These are phyloP conservation scores for Amaranthus palmeri DNA, from an alignment of 148 eudicot genomes.

Conservation along the genomic window DNA sequence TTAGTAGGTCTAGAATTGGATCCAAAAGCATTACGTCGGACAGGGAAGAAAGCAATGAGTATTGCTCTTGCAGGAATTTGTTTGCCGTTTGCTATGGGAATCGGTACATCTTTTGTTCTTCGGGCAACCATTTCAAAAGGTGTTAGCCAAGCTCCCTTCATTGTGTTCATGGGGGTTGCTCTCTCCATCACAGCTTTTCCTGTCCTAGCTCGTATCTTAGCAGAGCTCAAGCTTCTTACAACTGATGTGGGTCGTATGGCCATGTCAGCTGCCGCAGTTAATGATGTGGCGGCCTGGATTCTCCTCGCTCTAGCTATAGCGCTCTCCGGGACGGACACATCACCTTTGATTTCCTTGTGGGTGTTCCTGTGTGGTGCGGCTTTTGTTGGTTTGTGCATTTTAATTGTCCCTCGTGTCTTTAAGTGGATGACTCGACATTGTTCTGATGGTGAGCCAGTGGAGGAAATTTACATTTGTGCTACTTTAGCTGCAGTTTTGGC, in stretches of 20 bases:
- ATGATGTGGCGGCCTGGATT: constrained; percentile 87
- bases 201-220: constrained; percentile 78
- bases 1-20: constrained; percentile 78
- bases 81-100: constrained; percentile 64
- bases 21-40: constrained; percentile 48
- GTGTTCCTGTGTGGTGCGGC: constrained; percentile 50
- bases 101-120: constrained; percentile 62
- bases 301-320: constrained; percentile 79
- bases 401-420: constrained; percentile 53
- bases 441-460: constrained; percentile 74
- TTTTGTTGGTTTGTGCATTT: constrained; percentile 39
- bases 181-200: constrained; percentile 84
- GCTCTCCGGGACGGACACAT: constrained; percentile 50
- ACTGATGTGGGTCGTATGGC: constrained; percentile 82
- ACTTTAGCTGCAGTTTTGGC: constrained; percentile 60
- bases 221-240: constrained; percentile 77
- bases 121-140: constrained; percentile 54
- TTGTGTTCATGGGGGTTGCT: constrained; percentile 88
- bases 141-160: constrained; percentile 53
- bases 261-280: constrained; percentile 91
- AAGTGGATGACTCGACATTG: constrained; percentile 55
- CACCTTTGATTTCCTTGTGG: constrained; percentile 65
- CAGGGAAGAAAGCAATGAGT: constrained; percentile 63
- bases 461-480: constrained; percentile 56
- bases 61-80: constrained; percentile 74